phyloP scores from a whole-genome alignment of 768 basidiomycete species.

The Sarcodon aspratus region DNA sequence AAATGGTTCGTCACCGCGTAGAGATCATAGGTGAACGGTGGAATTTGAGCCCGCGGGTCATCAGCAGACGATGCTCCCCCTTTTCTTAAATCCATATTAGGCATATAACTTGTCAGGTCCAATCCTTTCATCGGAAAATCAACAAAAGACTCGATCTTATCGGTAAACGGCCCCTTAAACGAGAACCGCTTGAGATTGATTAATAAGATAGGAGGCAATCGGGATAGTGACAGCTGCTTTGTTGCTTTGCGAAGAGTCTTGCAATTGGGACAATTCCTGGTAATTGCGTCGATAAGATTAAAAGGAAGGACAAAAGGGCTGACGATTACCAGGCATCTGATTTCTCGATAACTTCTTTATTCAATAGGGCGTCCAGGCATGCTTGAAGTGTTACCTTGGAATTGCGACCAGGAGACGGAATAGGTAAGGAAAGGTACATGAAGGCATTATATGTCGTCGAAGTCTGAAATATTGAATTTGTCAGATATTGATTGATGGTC shows the following conservation, averaged over 20 bases:
- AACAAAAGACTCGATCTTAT: slow-evolving; percentile 92
- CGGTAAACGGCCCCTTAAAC: slow-evolving; percentile 82
- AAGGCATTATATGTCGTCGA: slow-evolving; percentile 97
- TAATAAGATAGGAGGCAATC: slow-evolving; percentile 85
- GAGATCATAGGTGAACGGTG: slow-evolving; percentile 87
- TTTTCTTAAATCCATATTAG: slow-evolving; percentile 15
- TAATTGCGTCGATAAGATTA: background rate
- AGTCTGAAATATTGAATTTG: slow-evolving; percentile 39
- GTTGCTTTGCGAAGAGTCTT: slow-evolving; percentile 79
- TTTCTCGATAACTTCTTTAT: slow-evolving; percentile 82
- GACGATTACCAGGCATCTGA: slow-evolving; percentile 80
- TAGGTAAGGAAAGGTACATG: slow-evolving; percentile 87
- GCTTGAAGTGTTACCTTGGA: slow-evolving; percentile 58
- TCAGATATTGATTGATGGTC: slow-evolving; percentile 6
- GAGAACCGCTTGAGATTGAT: slow-evolving; percentile 92
- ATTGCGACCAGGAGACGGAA: slow-evolving; percentile 53
- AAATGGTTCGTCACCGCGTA: slow-evolving; percentile 96
- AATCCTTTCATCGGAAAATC: slow-evolving; percentile 67
- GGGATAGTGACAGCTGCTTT: slow-evolving; percentile 82
- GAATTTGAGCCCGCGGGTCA: slow-evolving; percentile 74
- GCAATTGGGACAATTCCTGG: slow-evolving; percentile 91
- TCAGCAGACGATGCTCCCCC: slow-evolving; percentile 56
- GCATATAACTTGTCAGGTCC: slow-evolving; percentile 75
- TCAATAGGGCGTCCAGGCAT: slow-evolving; percentile 86
- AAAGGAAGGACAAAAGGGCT: background rate